phyloP scores from a whole-genome alignment of 148 eudicot species.

The Beta vulgaris region DNA sequence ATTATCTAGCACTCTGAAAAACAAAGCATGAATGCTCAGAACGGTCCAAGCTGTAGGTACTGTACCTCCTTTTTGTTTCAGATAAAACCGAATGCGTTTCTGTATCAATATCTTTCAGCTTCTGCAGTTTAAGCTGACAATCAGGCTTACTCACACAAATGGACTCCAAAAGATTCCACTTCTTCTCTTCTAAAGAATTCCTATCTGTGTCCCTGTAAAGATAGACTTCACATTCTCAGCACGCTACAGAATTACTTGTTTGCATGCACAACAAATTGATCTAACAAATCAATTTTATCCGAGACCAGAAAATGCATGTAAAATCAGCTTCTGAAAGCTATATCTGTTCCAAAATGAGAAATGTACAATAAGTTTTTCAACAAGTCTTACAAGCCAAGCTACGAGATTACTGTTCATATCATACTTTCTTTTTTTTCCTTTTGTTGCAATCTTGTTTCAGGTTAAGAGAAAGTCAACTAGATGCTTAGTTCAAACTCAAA shows the following conservation, averaged over 20 bases:
- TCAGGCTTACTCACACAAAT: slow-evolving; percentile 31
- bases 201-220: slow-evolving; percentile 10
- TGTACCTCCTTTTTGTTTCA: slow-evolving; percentile 51
- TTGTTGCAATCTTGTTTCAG: background rate
- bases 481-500: background rate
- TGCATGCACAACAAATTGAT: background rate
- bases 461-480: background rate
- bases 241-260: background rate
- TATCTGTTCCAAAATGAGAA: background rate
- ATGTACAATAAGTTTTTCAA: background rate
- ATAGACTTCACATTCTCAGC: background rate
- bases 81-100: slow-evolving; percentile 44
- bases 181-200: slow-evolving; percentile 41
- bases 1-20: background rate
- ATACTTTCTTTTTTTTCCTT: background rate
- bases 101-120: slow-evolving; percentile 42
- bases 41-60: background rate
- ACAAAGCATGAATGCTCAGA: background rate
- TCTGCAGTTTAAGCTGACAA: slow-evolving; percentile 39
- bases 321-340: background rate
- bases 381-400: background rate
- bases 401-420: background rate
- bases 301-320: background rate
- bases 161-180: slow-evolving; percentile 42
- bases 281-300: background rate